Base-by-base conservation (phyloP, 495 filamentous ascomycete species). In the Daldinia caldariorum region DNA sequence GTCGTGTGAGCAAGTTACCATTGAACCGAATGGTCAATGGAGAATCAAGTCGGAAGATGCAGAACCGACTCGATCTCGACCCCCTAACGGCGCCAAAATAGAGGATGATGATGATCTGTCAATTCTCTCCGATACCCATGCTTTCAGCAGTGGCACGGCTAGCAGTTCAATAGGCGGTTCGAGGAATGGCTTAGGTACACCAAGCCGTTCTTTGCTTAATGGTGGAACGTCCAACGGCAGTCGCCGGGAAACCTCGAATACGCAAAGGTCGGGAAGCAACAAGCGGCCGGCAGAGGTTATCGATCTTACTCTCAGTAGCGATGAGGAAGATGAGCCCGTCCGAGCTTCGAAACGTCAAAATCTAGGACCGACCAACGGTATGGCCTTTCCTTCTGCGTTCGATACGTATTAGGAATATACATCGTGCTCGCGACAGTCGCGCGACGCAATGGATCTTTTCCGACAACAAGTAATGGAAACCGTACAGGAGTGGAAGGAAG, bases 21-120 rank as follows among this genome's bases (percentile, higher is more conserved):
- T 99, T 58, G 92, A 99, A 69, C 93, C 95, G 1, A 83, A 92
- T 68, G 95, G 94, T 2, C 81, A 82, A 74, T 99, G 95, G 95
- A 81, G 82, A 55, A 67, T 62, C 2, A 66, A 80, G 59, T 71
- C 66, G 57, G 63, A 73, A 49, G 71, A 74, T 35, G 18, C 70
- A 7, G 65, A 61, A 37, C 74, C 75, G n/a, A 75, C 66, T 13
- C 62, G 54, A 29, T 69, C 73, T 69, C 64, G 82, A 73, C 6
- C 78, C 70, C 29, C 74, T 38, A 66, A 73, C 16, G 67, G 73
- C 26, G 80, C 74, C 59, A 75, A 76, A 39, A 76, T 81, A 43
- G 87, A 91, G 66, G 86, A 87, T 47, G 88, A 91, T 53, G 90
- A 92, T 56, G 92, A 92, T 63, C 76, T 94, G 43, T 85, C 83